Evolutionary conservation across 1,284 basidiomycete genomes (phyloP), one percentile per base, ranked within the genome.

Genomic region (Cryptococcus depauperatus): DNA sequence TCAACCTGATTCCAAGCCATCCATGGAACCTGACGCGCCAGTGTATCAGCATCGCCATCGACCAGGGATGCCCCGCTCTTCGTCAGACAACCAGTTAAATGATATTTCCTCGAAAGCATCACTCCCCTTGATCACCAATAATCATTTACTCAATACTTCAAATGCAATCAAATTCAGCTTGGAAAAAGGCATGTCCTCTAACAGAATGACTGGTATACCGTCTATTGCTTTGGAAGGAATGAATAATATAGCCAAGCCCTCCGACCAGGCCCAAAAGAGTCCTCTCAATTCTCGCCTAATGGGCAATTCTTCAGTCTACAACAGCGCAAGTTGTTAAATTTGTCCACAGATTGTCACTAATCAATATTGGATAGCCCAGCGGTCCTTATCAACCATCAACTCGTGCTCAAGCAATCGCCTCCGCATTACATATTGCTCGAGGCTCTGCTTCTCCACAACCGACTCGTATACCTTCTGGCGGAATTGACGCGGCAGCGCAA

Each of bases 11-110:
- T 4, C 39, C 39, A 27, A 41, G 21, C 30, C 43, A 29, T 40
- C 25, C 10, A n/a, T 27, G 35, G 43, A 41, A 30, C 26, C 26
- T 16, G 29, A 34, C 3, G 43, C 39, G 19, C 56, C 57, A 2
- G 47, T 48, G 1, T 68, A 68, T 44, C 58, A 61, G 29, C 64
- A 68, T 47, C 62, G 66, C 7, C 59, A 64, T 33, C 61, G 66
- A 5, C 66, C 64, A 0, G 65, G 64, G 38, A 32, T 47, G 7
- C 52, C 55, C 30, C 13, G 21, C 2, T 21, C 35, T 30, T 13
- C 18, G 30, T 25, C 40, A 13, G 35, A 37, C 30, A 14, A 27
- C 28, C 16, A 22, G 35, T n/a, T n/a, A n/a, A n/a, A n/a, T n/a
- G n/a, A n/a, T n/a, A n/a, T n/a, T n/a, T n/a, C n/a, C n/a, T n/a